Percentiles rank a stretch among this genome's conserved stretches.
phyloP scores from a whole-genome alignment of 305 asterid species.

The Solanum hybrid region DNA sequence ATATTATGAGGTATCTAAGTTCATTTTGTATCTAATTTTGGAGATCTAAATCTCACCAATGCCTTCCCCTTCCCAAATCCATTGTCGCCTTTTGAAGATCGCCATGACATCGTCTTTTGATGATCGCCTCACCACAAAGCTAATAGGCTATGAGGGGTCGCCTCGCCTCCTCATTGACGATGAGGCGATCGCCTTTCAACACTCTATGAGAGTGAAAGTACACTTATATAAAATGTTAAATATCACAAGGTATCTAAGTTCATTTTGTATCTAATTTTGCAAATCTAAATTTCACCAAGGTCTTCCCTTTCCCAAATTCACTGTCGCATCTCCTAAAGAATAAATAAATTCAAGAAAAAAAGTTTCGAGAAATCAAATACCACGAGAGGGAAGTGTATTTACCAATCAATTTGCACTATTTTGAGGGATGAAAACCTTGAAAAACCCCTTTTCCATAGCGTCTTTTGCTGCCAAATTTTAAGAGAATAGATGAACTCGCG shows the following conservation, averaged over 20 bases:
- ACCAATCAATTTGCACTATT: background rate
- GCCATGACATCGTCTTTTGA: too few relatives aligned
- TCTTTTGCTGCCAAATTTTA: background rate
- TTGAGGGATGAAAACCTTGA: background rate
- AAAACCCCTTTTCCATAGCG: background rate
- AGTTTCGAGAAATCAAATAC: background rate
- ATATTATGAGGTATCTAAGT: background rate
- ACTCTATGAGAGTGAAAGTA: background rate
- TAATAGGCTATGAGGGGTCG: too few relatives aligned
- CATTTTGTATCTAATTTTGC: background rate
- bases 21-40: background rate
- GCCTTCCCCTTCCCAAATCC: background rate
- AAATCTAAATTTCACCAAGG: background rate
- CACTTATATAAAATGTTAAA: background rate
- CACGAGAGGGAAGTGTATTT: background rate
- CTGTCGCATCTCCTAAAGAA: background rate
- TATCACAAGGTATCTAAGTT: background rate
- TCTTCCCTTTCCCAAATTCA: background rate
- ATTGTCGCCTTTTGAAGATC: too few relatives aligned
- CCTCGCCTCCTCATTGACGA: too few relatives aligned
- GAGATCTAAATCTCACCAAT: background rate
- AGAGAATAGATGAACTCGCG: background rate
- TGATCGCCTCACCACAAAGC: too few relatives aligned
- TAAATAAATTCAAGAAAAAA: background rate
- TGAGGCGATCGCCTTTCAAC: too few relatives aligned